Evolutionary conservation across 1,139 yeast species (phyloP), one percentile per base, ranked within the genome.

Genomic region (Tardiomyces depauwii): DNA sequence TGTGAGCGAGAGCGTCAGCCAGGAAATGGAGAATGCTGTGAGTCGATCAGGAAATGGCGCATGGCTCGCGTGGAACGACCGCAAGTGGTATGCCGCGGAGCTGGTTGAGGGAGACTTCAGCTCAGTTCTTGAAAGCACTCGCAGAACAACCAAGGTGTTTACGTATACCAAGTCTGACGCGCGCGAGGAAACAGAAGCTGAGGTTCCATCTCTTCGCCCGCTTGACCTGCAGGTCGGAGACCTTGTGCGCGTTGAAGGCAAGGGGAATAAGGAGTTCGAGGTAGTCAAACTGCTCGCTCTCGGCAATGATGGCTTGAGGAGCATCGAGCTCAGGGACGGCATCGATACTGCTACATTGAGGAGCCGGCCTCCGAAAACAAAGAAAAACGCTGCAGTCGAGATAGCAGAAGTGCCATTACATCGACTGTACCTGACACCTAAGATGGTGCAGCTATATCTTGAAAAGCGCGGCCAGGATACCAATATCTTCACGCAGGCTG

Each of bases 51-150:
- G 16, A 47, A 21, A 38, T 14, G 49, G 47, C 1, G 51, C 47
- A 19, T 52, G 55, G 55, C 51, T 47, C 2, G 44, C 46, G 39
- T 52, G 55, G 55, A 45, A 49, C 14, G 52, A 45, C 14, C 45
- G 51, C n/a, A 44, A 45, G 27, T 51, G 50, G 49, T 49, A 48
- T 41, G 50, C 50, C 12, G 53, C 45, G 9, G 42, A 40, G 41
- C 45, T 50, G 13, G 42, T 45, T n/a, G 47, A 45, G 7, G 45
- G 46, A 12, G 40, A 43, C 13, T 39, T 48, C 16, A 19, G 5
- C 9, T 13, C 19, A 9, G 18, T 12, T 6, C 32, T 32, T 14
- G 19, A 16, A 40, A 6, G 40, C 38, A 10, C 27, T 32, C 2
- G 9, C 28, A 10, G 11, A 23, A 7, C 43, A 38, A 32, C 18